phyloP scores from a whole-genome alignment of 176 grass and related monocot species.

The Secale cereale region DNA sequence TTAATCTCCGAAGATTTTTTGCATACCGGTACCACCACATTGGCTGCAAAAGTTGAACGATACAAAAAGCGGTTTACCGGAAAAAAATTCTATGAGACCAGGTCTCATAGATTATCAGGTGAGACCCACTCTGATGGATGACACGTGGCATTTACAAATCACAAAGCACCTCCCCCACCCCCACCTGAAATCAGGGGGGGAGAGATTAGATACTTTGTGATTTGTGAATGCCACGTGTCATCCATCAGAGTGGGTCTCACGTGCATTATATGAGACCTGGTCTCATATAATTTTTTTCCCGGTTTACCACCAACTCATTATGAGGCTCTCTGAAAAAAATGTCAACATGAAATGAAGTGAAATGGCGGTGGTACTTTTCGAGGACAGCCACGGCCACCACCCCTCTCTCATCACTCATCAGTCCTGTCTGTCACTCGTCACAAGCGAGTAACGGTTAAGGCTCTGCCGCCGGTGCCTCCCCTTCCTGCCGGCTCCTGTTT shows the following conservation, averaged over 20 bases:
- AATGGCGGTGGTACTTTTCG: conserved; percentile 1
- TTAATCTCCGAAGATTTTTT: not conserved
- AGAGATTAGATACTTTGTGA: too few relatives aligned
- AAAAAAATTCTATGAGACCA: too few relatives aligned
- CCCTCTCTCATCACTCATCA: not conserved
- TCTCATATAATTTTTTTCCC: too few relatives aligned
- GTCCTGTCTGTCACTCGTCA: not conserved
- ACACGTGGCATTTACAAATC: too few relatives aligned
- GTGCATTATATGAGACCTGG: too few relatives aligned
- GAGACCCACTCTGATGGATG: too few relatives aligned
- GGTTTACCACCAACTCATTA: not conserved
- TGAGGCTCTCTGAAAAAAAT: not conserved
- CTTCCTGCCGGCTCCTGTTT: not conserved
- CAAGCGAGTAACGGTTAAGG: conserved; percentile 5
- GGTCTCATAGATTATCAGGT: too few relatives aligned
- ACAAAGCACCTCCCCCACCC: too few relatives aligned
- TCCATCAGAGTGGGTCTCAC: too few relatives aligned
- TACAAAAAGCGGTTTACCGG: not conserved
- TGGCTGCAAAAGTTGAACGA: not conserved
- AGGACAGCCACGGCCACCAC: not conserved
- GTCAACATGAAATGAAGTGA: not conserved
- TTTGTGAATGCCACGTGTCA: too few relatives aligned
- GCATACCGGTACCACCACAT: too few relatives aligned
- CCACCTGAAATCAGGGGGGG: too few relatives aligned
- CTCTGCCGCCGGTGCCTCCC: conserved; percentile 11